Evolutionary conservation across 352 stramenopile genomes (phyloP).

Genomic region (Aphanomyces stellatus): DNA sequence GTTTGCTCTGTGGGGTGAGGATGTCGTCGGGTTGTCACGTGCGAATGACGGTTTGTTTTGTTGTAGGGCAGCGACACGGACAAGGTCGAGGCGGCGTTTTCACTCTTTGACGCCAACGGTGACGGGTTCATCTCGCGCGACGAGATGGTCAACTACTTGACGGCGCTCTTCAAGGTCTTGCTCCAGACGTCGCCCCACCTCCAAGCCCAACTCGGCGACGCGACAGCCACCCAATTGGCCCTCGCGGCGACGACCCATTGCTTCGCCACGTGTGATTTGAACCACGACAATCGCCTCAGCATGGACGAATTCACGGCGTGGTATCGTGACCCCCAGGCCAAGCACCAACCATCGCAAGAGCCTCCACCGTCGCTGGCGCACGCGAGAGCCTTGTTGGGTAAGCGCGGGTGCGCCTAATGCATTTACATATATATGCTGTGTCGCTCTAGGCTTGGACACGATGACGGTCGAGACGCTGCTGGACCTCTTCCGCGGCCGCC

Average conservation of each 20-base stretch:
- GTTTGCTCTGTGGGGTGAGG: slow-evolving; percentile 79
- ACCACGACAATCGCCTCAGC: slow-evolving; percentile 23
- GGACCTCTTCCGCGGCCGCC: neutral
- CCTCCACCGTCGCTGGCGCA: neutral
- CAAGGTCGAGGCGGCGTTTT: slow-evolving; percentile 71
- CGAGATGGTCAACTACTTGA: slow-evolving; percentile 80
- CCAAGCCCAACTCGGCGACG: slow-evolving; percentile 40
- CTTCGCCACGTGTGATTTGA: slow-evolving; percentile 31
- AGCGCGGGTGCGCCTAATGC: slow-evolving; percentile 1
- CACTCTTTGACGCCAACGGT: slow-evolving; percentile 74
- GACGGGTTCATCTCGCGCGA: slow-evolving; percentile 70
- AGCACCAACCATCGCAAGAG: neutral
- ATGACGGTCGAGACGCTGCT: neutral
- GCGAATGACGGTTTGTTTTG: neutral
- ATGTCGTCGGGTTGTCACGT: slow-evolving; percentile 1
- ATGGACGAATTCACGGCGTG: slow-evolving; percentile 26
- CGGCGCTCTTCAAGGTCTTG: slow-evolving; percentile 78
- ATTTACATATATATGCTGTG: neutral
- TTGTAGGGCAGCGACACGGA: slow-evolving; percentile 28
- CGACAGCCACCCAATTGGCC: slow-evolving; percentile 14
- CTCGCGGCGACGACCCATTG: slow-evolving; percentile 31
- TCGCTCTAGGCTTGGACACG: neutral
- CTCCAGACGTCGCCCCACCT: slow-evolving; percentile 74
- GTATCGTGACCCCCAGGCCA: neutral
- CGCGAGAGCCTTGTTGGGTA: neutral